phyloP scores from a whole-genome alignment of 2,329 filamentous ascomycete species.

The Teratosphaeria gauchensis region DNA sequence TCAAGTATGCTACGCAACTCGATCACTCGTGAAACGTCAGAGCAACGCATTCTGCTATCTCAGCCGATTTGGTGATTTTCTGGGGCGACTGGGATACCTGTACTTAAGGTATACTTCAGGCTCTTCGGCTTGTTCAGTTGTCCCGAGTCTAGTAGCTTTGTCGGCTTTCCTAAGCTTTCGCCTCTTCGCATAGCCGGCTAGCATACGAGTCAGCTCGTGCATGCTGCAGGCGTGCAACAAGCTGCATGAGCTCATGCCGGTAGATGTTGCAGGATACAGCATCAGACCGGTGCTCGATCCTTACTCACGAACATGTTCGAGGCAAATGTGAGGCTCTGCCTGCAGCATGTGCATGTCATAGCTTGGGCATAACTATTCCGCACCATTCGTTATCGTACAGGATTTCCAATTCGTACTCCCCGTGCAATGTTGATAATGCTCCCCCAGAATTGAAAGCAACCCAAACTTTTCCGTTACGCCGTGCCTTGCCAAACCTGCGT shows the following conservation, averaged over 20 bases:
- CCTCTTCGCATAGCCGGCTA: background rate
- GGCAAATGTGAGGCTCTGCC: background rate
- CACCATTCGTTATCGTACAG: background rate
- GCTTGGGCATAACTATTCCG: no score
- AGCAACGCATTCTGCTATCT: background rate
- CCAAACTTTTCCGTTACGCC: background rate
- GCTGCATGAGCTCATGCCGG: background rate
- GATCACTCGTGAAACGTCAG: background rate
- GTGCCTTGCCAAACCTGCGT: background rate
- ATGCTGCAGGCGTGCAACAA: background rate
- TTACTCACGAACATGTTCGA: background rate
- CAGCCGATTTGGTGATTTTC: background rate
- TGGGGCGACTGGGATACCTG: background rate
- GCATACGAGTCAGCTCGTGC: background rate
- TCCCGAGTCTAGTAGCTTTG: background rate
- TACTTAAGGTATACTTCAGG: background rate
- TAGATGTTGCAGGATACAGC: background rate
- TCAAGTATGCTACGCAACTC: background rate
- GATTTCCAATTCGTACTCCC: background rate
- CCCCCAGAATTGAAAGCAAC: background rate
- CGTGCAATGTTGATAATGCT: background rate
- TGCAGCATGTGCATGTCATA: background rate
- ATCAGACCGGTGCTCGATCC: background rate
- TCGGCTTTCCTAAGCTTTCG: background rate
- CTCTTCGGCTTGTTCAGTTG: background rate